phyloP scores from a whole-genome alignment of 441 rosid genomes.

The Eutrema salsugineum region DNA sequence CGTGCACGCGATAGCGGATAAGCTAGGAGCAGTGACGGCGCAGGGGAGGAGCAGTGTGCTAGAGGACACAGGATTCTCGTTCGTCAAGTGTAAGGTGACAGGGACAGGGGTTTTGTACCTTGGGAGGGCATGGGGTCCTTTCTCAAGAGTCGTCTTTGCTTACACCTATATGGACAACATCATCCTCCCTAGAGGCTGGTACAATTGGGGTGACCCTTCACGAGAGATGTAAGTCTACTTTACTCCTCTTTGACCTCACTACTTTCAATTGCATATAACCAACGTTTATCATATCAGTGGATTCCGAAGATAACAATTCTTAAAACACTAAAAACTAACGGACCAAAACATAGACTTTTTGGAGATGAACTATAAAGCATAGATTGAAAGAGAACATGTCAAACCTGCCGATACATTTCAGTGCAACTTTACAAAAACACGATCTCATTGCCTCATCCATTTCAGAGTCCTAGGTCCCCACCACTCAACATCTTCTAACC shows the following conservation, averaged over 20 bases:
- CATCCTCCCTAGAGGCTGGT: slow-evolving; percentile 96
- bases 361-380: background rate
- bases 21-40: slow-evolving; percentile 79
- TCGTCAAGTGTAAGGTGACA: slow-evolving; percentile 91
- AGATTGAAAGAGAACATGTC: background rate
- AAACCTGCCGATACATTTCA: background rate
- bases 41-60: slow-evolving; percentile 76
- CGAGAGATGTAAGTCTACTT: slow-evolving; percentile 68
- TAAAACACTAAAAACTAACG: background rate
- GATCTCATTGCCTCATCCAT: slow-evolving; percentile 12
- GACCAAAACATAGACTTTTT: background rate
- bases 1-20: slow-evolving; percentile 83
- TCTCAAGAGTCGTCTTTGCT: slow-evolving; percentile 94
- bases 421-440: background rate
- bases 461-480: slow-evolving; percentile 13
- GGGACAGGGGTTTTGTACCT: slow-evolving; percentile 93
- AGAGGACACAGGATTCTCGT: slow-evolving; percentile 98
- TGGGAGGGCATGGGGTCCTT: slow-evolving; percentile 99
- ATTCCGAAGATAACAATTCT: background rate
- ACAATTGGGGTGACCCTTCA: slow-evolving; percentile 95
- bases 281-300: background rate
- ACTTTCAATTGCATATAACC: background rate
- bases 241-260: background rate
- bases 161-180: slow-evolving; percentile 95
- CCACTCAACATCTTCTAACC: slow-evolving; percentile 13